Evolutionary conservation across 768 basidiomycete genomes (phyloP).

Genomic region (Leccinum pellstonianum): DNA sequence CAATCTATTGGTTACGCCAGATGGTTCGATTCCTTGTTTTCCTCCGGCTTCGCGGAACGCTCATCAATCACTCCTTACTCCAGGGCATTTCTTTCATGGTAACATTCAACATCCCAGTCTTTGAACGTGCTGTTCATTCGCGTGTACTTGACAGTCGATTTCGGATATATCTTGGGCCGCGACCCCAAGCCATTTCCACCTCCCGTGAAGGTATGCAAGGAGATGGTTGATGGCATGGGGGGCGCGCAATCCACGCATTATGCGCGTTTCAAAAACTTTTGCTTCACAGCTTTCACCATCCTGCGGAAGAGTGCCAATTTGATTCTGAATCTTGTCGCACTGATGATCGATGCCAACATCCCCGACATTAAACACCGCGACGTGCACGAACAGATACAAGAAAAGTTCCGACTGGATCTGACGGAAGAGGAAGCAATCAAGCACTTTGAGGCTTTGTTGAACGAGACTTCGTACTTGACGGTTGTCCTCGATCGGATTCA

Average conservation of each 20-base stretch:
- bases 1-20: conserved; percentile 88
- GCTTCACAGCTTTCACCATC: conserved; percentile 97
- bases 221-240: conserved; percentile 99
- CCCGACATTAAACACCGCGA: conserved; percentile 94
- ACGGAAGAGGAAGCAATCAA: conserved; percentile 98
- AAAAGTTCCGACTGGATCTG: conserved; percentile 92
- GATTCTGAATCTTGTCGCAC: conserved; percentile 90
- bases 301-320: conserved; percentile 96
- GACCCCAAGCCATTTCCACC: conserved; percentile 98
- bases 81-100: conserved; percentile 97
- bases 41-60: not conserved
- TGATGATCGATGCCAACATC: conserved; percentile 98
- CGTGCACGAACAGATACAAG: conserved; percentile 87
- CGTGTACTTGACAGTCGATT: conserved; percentile 66
- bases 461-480: conserved; percentile 93
- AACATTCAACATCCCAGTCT: conserved; percentile 14
- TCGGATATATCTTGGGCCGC: conserved; percentile 95
- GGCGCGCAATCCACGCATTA: conserved; percentile 95
- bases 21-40: conserved; percentile 51
- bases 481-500: conserved; percentile 94
- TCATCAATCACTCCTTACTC: not conserved
- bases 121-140: conserved; percentile 9
- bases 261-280: conserved; percentile 91
- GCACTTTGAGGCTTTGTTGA: conserved; percentile 89
- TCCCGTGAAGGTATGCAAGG: conserved; percentile 97